Conservation (phyloP, 345 rosid species). For the Toxicodendron radicans region DNA sequence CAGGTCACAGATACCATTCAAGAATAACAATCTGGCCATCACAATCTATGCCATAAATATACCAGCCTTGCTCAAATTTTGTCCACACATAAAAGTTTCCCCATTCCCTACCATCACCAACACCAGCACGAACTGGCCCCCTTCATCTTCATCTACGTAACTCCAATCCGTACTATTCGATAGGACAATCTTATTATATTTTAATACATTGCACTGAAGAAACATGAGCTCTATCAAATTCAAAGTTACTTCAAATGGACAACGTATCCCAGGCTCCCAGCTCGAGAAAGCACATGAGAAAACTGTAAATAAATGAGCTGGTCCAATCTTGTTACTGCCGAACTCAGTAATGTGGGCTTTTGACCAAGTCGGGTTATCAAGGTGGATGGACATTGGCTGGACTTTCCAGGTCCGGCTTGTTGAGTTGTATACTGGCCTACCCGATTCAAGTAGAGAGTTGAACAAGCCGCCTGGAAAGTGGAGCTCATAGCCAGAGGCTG, state of each 20-base stretch:
- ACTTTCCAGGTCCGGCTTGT: background rate
- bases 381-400: background rate
- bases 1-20: background rate
- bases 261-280: background rate
- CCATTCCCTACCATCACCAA: background rate
- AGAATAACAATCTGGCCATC: background rate
- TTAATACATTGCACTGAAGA: too few relatives aligned
- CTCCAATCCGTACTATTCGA: background rate
- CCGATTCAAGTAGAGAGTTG: conserved; percentile 20
- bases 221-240: too few relatives aligned
- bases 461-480: background rate
- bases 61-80: background rate
- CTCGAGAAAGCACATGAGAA: too few relatives aligned
- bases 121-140: background rate
- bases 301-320: background rate
- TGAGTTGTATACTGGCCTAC: background rate
- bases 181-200: background rate
- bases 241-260: too few relatives aligned
- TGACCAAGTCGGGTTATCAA: background rate
- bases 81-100: conserved; percentile 11
- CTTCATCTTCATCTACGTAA: background rate
- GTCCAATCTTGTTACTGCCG: fast-evolving
- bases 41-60: conserved; percentile 5
- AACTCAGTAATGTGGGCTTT: background rate
- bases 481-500: conserved; percentile 49